phyloP scores from a whole-genome alignment of 768 basidiomycete species.

The Xanthoconium purpureum region DNA sequence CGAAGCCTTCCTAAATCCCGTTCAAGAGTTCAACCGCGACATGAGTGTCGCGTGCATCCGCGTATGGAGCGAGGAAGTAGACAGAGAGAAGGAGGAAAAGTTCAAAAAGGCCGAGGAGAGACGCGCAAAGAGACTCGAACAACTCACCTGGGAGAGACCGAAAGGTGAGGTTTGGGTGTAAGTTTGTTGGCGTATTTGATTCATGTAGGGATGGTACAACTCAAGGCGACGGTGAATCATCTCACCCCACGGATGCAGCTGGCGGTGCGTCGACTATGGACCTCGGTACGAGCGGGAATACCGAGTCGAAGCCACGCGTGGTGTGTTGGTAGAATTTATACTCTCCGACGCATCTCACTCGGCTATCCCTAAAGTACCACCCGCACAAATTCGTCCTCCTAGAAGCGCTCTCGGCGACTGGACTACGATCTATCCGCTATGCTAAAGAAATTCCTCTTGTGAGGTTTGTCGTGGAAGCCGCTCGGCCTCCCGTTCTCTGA shows the following conservation, averaged over 20 bases:
- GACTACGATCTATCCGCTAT: conserved; percentile 93
- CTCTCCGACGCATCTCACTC: conserved; percentile 1
- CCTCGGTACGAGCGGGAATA: not conserved
- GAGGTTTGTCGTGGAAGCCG: conserved; percentile 50
- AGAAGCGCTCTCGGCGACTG: conserved; percentile 94
- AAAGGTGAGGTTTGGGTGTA: conserved; percentile 37
- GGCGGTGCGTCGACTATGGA: not conserved
- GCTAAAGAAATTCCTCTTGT: conserved; percentile 94
- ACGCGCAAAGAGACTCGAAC: conserved; percentile 37
- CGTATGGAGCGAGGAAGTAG: conserved; percentile 77
- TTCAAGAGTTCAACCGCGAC: conserved; percentile 98
- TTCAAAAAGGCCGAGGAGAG: conserved; percentile 56
- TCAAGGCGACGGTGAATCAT: not conserved
- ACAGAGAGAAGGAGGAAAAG: conserved; percentile 57
- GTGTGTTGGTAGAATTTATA: conserved; percentile 15
- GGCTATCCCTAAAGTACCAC: conserved; percentile 38
- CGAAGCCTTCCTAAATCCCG: conserved; percentile 93
- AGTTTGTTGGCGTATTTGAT: not conserved
- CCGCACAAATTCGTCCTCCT: conserved; percentile 74
- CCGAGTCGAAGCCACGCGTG: conserved; percentile 18
- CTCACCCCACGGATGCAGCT: not conserved
- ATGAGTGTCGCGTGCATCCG: conserved; percentile 87
- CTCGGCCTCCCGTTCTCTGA: conserved; percentile 9
- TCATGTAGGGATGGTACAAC: conserved; percentile 1
- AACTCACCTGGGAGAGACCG: conserved; percentile 40